Percentiles rank a stretch among this genome's conserved stretches.
Evolutionary conservation across 73 alveolate genomes (phyloP).

Genomic region (Durusdinium trenchii): DNA sequence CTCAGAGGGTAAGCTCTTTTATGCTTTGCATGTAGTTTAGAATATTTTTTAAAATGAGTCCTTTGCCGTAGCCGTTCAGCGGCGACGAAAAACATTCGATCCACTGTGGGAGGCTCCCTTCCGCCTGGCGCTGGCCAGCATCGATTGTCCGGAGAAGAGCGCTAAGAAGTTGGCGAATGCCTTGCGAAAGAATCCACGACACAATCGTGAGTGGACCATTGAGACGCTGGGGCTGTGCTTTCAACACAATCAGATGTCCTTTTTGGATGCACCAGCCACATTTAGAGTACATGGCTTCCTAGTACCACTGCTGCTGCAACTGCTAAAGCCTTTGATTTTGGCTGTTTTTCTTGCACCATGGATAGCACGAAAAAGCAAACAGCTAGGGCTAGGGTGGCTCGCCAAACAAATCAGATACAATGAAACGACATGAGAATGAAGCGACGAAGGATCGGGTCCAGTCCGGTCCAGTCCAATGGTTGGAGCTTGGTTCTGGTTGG

Average conservation of each 20-base stretch:
- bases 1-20: neutral
- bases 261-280: neutral
- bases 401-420: too few species aligned
- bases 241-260: neutral
- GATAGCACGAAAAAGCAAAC: too few species aligned
- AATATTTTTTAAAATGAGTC: neutral
- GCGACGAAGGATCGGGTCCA: too few species aligned
- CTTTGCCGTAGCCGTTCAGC: neutral
- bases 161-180: conserved; percentile 33
- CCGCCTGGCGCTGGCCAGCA: conserved; percentile 68
- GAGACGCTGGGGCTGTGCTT: neutral
- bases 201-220: conserved; percentile 1
- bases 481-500: too few species aligned
- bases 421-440: too few species aligned
- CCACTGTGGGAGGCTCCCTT: conserved; percentile 35
- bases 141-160: conserved; percentile 39
- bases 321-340: too few species aligned
- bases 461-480: too few species aligned
- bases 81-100: neutral
- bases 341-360: too few species aligned
- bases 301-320: too few species aligned
- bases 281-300: too few species aligned
- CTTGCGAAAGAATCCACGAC: conserved; percentile 71
- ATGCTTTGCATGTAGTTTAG: neutral
- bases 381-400: too few species aligned